A percentile compares a stretch with the other conserved stretches of the same genome.
phyloP scores from a whole-genome alignment of 768 basidiomycete genomes.

The Lentinula edodes region DNA sequence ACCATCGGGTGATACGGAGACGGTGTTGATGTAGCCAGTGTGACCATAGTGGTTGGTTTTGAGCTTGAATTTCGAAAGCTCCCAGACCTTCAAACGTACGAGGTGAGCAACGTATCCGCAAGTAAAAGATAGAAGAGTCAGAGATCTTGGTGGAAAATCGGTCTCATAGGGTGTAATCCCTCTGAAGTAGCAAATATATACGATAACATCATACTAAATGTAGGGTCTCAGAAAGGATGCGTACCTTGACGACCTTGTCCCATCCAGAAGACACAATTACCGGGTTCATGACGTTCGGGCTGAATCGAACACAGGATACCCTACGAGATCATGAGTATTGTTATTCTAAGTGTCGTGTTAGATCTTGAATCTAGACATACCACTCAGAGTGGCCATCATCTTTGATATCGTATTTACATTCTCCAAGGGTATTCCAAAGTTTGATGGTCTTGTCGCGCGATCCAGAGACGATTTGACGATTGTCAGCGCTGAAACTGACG shows the following conservation, averaged over 20 bases:
- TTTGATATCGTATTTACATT: slow-evolving; percentile 99
- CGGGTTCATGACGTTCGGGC: slow-evolving; percentile 94
- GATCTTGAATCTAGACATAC: slow-evolving; percentile 21
- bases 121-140: slow-evolving; percentile 33
- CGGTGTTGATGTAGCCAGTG: slow-evolving; percentile 98
- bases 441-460: slow-evolving; percentile 97
- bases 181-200: slow-evolving; percentile 91
- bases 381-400: slow-evolving; percentile 98
- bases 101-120: slow-evolving; percentile 10
- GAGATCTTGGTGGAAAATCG: slow-evolving; percentile 79
- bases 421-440: slow-evolving; percentile 99
- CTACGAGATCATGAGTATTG: slow-evolving; percentile 30
- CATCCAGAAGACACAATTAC: slow-evolving; percentile 99
- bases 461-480: slow-evolving; percentile 98
- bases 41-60: slow-evolving; percentile 99
- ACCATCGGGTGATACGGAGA: slow-evolving; percentile 98
- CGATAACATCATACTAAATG: slow-evolving; percentile 28
- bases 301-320: slow-evolving; percentile 99
- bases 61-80: slow-evolving; percentile 99
- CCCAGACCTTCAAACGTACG: slow-evolving; percentile 77
- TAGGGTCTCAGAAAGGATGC: slow-evolving; percentile 16
- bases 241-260: slow-evolving; percentile 99
- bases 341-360: neutral
- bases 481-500: slow-evolving; percentile 99
- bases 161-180: slow-evolving; percentile 66